A percentile compares a stretch with the other conserved stretches of the same genome.
These are phyloP conservation scores for Populus tomentosa DNA, from an alignment of 441 rosid species.

Conservation along the genomic window DNA sequence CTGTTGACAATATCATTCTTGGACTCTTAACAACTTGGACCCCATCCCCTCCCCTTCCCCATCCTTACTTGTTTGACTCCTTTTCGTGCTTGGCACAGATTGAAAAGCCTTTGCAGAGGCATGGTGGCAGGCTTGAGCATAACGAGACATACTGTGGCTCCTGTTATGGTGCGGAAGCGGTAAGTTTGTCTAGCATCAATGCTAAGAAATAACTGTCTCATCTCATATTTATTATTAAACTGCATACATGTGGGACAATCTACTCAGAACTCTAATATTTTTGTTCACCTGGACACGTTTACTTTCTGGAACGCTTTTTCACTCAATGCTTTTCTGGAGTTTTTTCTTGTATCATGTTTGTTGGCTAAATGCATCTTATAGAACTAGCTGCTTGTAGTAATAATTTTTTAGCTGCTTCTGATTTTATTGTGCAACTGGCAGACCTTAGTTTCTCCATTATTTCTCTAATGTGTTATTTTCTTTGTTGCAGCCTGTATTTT, in stretches of 20 bases:
- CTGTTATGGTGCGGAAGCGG: slow-evolving; percentile 86
- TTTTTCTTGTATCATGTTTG: neutral
- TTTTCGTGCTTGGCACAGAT: slow-evolving; percentile 44
- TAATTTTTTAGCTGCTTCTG: neutral
- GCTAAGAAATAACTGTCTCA: neutral
- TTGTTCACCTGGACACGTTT: neutral
- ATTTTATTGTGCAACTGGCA: neutral
- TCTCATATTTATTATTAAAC: neutral
- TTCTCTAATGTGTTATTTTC: neutral
- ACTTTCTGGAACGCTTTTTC: neutral
- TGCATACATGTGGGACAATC: neutral
- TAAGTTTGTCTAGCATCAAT: slow-evolving; percentile 29
- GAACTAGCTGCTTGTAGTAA: neutral
- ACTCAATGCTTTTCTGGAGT: too few relatives aligned
- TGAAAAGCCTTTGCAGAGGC: slow-evolving; percentile 88
- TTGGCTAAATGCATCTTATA: neutral
- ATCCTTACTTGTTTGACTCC: slow-evolving; percentile 3
- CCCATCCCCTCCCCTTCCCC: neutral
- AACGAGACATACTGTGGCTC: slow-evolving; percentile 96
- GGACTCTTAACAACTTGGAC: neutral
- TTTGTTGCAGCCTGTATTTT: neutral
- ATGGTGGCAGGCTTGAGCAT: slow-evolving; percentile 95
- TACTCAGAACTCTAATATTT: neutral
- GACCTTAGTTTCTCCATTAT: neutral
- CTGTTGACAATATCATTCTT: neutral